These are phyloP conservation scores for Fusarium sp. DNA, from an alignment of 2,329 filamentous ascomycete species.

Conservation along the genomic window DNA sequence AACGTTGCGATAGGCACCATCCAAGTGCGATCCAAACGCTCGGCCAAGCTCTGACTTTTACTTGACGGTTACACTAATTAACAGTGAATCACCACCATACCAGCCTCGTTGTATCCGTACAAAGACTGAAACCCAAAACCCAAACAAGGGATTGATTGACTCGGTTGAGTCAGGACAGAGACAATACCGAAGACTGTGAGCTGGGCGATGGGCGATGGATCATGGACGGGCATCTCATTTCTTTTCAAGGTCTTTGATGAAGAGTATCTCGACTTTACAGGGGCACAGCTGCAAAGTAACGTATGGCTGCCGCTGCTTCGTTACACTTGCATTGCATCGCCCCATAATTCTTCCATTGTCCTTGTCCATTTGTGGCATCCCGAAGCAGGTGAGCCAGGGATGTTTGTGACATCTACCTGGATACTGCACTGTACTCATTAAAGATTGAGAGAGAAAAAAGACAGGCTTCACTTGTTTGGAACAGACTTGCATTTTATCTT, in stretches of 20 bases:
- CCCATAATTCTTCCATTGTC: conserved; percentile 19
- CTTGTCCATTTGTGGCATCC: conserved; percentile 35
- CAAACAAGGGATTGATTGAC: conserved; percentile 13
- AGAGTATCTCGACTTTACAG: conserved; percentile 17
- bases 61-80: conserved; percentile 15
- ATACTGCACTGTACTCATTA: not conserved
- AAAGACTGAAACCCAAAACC: not conserved
- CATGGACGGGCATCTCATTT: not conserved
- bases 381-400: conserved; percentile 25
- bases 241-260: conserved; percentile 9
- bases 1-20: conserved; percentile 29
- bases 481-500: conserved; percentile 12
- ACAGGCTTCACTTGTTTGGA: conserved; percentile 18
- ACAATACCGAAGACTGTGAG: not conserved
- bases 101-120: not conserved
- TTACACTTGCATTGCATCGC: conserved; percentile 32
- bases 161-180: conserved; percentile 2
- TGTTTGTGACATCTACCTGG: not conserved
- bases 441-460: not conserved
- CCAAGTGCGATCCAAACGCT: not conserved
- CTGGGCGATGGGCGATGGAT: too few species aligned
- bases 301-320: conserved; percentile 31
- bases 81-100: not conserved
- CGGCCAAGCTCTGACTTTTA: not conserved
- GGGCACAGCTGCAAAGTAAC: conserved; percentile 33